Base-by-base conservation (phyloP, 2,329 filamentous ascomycete species). In the Ascochyta clinopodiicola region DNA sequence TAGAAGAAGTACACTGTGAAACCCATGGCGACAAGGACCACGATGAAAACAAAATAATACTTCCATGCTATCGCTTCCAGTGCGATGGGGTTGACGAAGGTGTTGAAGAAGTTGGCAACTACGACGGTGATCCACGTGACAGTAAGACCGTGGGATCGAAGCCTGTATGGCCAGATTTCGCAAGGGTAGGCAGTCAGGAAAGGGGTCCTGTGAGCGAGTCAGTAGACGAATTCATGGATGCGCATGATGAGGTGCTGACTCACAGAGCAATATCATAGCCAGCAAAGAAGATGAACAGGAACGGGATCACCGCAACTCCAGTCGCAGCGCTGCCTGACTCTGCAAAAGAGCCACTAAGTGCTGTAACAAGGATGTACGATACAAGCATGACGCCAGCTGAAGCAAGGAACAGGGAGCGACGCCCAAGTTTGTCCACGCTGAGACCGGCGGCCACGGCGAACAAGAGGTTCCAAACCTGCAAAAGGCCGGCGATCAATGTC, bases 221-320 rank as follows among this genome's bases (percentile, higher is more conserved):
- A 44, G 73, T 8, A 84, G 82, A 61, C 86, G 86, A 64, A 85
- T 85, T 19, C 83, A 61, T 0, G 57, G 49, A 6, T 68, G 9
- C 6, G 2, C 15, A 53, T 3, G 60, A 61, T 1, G 62, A n/a
- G 21, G 3, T 6, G 10, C 6, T 29, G 32, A 52, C 56, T 56
- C 49, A 68, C 60, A 64, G 76, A 27, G 75, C 76, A 32, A 78
- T 70, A 59, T 60, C 55, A 31, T 60, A 60, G 12, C 47, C 51
- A 27, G 43, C 54, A n/a, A 58, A 62, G 53, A 60, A 62, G 12
- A 62, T 21, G 27, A 62, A 62, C 7, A 60, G 36, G 34, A 62
- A 60, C 2, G 60, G 47, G 9, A 62, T 56, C 3, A 60, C 60
- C 17, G 57, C 54, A 7, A 38, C 39, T 12, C 57, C 57, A 27